Base-by-base conservation (phyloP, 495 filamentous ascomycete species). In the Tetracladium setigerum region DNA sequence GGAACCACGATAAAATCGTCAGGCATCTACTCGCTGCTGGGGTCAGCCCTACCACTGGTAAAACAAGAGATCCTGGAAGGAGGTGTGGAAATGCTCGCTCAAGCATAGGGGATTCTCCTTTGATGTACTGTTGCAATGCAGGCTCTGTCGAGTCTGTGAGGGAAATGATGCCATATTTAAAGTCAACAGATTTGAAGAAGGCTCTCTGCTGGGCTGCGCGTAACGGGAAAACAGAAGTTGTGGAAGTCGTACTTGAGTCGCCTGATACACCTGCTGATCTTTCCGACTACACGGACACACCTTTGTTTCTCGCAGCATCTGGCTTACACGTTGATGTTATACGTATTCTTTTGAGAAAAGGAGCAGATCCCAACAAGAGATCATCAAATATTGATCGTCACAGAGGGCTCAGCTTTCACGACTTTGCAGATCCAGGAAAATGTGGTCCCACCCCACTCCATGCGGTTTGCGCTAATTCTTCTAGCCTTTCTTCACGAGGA, bases 121-220 rank as follows among this genome's bases (percentile, higher is more conserved):
- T 62, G 10, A 52, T 53, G 49, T 64, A 64, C 45, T 55, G 57
- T 38, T 60, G 53, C 24, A 22, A 59, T 32, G 43, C 38, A 36
- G 60, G 62, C 16, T 45, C 52, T 30, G 22, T 49, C 18, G 57
- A 59, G 16, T 31, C 53, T 31, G 46, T 62, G 4, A 45, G 54
- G 18, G 54, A 57, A 24, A 52, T 65, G 30, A 37, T 65, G 13
- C 55, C 55, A 17, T 59, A 33, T 17, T 18, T 54, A 5, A 27
- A 49, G 2, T 30, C 52, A 10, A 36, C 59, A 2, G 15, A 35
- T n/a, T 52, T 62, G 8, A 38, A 18, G 5, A 36, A 35, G 15
- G 51, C 58, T 15, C 52, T 66, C 5, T 14, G 13, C 10, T 63
- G 58, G 63, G 58, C 61, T 9, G 38, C 48, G 7, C 24, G 19